Evolutionary conservation across 192 early-diverging fungal genomes (phyloP), one percentile per base, ranked within the genome.

Genomic region (Coemansia sp.): DNA sequence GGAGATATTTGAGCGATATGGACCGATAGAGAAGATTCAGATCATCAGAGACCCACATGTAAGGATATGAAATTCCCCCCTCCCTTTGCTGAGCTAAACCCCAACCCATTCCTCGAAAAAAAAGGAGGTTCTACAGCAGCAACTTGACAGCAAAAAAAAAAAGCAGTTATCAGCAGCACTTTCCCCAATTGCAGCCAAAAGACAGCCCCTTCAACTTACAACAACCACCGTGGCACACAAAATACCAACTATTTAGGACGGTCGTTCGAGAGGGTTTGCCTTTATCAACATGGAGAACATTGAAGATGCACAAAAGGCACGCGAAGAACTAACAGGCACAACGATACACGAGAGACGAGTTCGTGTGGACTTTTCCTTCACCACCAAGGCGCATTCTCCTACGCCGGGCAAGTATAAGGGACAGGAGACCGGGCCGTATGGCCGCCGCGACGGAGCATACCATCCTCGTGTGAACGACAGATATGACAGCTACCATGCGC

Each of bases 1-100:
- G 26, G 65, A 68, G 8, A 15, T 76, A 11, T 76, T 76, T 61
- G 72, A 50, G 15, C 43, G 53, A 6, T 76, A 60, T 36, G 72
- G 72, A 2, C 66, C 62, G 14, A 42, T 76, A 7, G 58, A 68
- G 15, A 64, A 51, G 26, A 48, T 76, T 11, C 66, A 69, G 53
- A 51, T 76, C 12, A 76, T 76, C 66, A 56, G 62, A 12, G 72
- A 76, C 55, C 66, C 61, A 51, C 50, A 75, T 64, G 71, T 75
- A 75, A 75, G 71, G 53, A 53, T 8, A 2, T 12, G 23, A 26
- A 1, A 3, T 26, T 4, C 23, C 23, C 23, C 23, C 23, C 23
- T 26, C 15, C 5, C 10, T 46, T 56, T 39, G 56, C 11, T 28
- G 11, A 47, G 23, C 45, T n/a, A 26, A 26, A 26, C 2, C 23